A percentile compares a stretch with the other conserved stretches of the same genome.
Conservation (phyloP, 2,329 filamentous ascomycete genomes). For the Cladorrhinum sp. region DNA sequence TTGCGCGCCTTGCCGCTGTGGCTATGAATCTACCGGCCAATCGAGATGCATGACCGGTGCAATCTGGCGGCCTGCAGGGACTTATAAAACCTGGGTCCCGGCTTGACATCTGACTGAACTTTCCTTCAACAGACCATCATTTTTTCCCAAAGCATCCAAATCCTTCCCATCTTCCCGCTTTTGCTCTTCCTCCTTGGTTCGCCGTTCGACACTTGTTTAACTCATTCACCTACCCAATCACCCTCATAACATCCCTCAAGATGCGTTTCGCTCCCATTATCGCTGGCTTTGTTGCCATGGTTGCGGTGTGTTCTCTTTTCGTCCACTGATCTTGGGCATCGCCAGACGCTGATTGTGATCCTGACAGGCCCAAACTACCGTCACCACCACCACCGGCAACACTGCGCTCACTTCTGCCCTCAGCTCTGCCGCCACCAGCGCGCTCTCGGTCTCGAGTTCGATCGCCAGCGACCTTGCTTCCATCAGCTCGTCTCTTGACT, state of each 20-base stretch:
- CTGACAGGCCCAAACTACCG: slow-evolving; percentile 28
- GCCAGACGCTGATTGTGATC: too few relatives aligned
- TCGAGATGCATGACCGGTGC: slow-evolving; percentile 1
- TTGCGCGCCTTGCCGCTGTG: neutral
- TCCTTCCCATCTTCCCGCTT: neutral
- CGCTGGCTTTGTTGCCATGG: slow-evolving; percentile 36
- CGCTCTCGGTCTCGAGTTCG: slow-evolving; percentile 18
- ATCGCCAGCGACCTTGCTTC: slow-evolving; percentile 20
- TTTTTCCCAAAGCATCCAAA: neutral
- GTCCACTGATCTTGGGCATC: too few relatives aligned
- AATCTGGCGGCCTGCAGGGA: neutral
- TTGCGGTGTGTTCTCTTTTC: slow-evolving; percentile 26
- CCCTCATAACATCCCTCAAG: slow-evolving; percentile 20
- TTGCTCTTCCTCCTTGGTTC: neutral
- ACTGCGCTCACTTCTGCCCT: slow-evolving; percentile 19
- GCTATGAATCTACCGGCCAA: slow-evolving; percentile 1
- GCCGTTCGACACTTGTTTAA: neutral
- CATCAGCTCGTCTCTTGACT: slow-evolving; percentile 27
- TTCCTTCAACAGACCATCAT: neutral
- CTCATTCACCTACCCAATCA: neutral
- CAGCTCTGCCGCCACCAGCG: slow-evolving; percentile 19
- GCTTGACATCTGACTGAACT: neutral
- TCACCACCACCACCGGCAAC: slow-evolving; percentile 13
- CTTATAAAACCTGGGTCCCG: slow-evolving; percentile 5
- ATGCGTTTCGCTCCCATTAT: slow-evolving; percentile 46